Evolutionary conservation across 805 yeast genomes (phyloP), one percentile per base, ranked within the genome.

Genomic region (Blastobotrys attinorum): DNA sequence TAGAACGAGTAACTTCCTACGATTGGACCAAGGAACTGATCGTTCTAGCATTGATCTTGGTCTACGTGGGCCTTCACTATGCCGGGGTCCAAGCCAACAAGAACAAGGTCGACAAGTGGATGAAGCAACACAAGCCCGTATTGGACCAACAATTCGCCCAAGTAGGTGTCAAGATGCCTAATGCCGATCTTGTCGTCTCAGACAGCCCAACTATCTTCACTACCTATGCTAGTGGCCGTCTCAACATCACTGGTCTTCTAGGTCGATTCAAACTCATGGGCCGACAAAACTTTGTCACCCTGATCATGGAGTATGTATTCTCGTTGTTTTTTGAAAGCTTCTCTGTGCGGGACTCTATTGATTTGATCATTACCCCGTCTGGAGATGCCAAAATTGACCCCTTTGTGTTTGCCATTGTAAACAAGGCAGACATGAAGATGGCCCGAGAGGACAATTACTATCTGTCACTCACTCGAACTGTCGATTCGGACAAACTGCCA

Each of bases 161-260:
- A 60, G 89, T 82, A 47, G 96, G 96, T 27, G 47, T 51, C 40
- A 49, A 47, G 16, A 47, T 22, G 7, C 47, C 37, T 4, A 49
- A 43, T 6, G 37, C 42, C 16, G 61, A 69, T 45, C 63, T 77
- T 55, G 69, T 71, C 50, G 69, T 79, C 52, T 72, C 76, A 61
- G 94, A 83, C 58, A 74, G 78, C 39, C 67, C 79, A 21, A 79
- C 81, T 54, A 67, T 71, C 47, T 86, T 64, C 62, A 64, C 72
- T 8, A 70, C 84, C 31, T 92, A 86, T 61, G 95, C 96, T 35
- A 75, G 95, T 45, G 98, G 98, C 49, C 80, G 98, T 63, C 68
- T 77, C 47, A 81, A 86, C 61, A 73, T 92, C 48, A 77, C 77
- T 47, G 71, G 76, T 44, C 65, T 88, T 46, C 66, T 73, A 45